Conservation (phyloP, 371 early-diverging fungal genomes). For the Mortierella sp. region DNA sequence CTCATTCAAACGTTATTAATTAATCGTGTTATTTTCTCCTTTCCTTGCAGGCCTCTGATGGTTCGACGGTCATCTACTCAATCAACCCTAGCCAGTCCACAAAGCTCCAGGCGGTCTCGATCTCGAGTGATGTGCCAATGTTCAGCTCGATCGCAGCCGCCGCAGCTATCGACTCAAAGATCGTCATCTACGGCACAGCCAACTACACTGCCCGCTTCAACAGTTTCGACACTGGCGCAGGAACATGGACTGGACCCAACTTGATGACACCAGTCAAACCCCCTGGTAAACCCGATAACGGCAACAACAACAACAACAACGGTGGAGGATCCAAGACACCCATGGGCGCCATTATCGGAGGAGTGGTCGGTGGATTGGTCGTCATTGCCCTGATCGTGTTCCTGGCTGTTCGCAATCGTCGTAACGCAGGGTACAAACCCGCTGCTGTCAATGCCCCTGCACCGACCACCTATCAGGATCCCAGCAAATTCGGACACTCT, state of each 20-base stretch:
- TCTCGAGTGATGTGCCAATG: conserved; percentile 24
- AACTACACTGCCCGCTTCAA: conserved; percentile 18
- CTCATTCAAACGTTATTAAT: neutral
- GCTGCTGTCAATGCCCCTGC: neutral
- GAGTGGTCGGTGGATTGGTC: conserved; percentile 38
- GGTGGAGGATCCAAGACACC: neutral
- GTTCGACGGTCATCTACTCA: conserved; percentile 26
- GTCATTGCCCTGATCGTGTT: conserved; percentile 30
- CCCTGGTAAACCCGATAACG: neutral
- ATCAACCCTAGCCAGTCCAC: conserved; percentile 28
- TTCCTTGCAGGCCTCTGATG: conserved; percentile 31
- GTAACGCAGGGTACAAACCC: neutral
- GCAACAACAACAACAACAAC: too few species aligned
- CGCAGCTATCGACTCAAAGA: conserved; percentile 11
- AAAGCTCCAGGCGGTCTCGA: conserved; percentile 11
- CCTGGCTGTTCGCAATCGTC: conserved; percentile 30
- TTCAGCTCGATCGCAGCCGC: conserved; percentile 28
- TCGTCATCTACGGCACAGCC: conserved; percentile 28
- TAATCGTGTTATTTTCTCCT: neutral
- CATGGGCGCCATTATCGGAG: conserved; percentile 39
- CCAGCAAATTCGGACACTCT: neutral
- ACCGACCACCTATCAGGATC: neutral
- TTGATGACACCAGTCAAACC: conserved; percentile 15
- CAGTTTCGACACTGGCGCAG: conserved; percentile 21
- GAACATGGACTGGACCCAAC: conserved; percentile 32